Conservation (phyloP, 2,329 filamentous ascomycete genomes). For the Aspergillus sp. region DNA sequence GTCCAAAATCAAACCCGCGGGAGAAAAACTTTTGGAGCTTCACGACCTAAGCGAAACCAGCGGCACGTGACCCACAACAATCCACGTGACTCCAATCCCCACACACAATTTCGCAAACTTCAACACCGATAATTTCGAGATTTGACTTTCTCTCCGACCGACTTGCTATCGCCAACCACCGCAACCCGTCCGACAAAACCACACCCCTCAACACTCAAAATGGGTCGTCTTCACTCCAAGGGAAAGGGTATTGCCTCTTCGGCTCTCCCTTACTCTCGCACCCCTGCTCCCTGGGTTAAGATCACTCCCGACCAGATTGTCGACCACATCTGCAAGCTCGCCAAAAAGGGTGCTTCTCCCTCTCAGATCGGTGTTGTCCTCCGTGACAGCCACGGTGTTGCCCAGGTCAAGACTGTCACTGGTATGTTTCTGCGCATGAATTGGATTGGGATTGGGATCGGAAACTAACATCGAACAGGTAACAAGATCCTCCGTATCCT, state of each 20-base stretch:
- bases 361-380: slow-evolving; percentile 99
- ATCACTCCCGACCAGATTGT: slow-evolving; percentile 97
- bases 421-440: slow-evolving; percentile 58
- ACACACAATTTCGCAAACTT: slow-evolving; percentile 7
- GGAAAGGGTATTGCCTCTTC: slow-evolving; percentile 99
- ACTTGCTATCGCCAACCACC: slow-evolving; percentile 29
- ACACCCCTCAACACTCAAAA: slow-evolving; percentile 29
- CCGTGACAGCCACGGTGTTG: slow-evolving; percentile 95
- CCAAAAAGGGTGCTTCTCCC: slow-evolving; percentile 97
- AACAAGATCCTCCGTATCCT: slow-evolving; percentile 99
- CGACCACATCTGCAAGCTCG: slow-evolving; percentile 98
- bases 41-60: slow-evolving; percentile 20
- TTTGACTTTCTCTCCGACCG: slow-evolving; percentile 5
- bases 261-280: slow-evolving; percentile 95
- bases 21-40: background rate
- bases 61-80: slow-evolving; percentile 34
- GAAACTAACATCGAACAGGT: slow-evolving; percentile 60
- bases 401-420: slow-evolving; percentile 96
- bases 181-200: slow-evolving; percentile 18
- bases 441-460: background rate
- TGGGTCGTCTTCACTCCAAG: slow-evolving; percentile 93
- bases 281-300: slow-evolving; percentile 93
- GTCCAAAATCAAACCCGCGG: slow-evolving; percentile 5
- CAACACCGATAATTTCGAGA: slow-evolving; percentile 4
- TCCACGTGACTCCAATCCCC: slow-evolving; percentile 14